Evolutionary conservation across 768 basidiomycete species (phyloP).

Genomic region (Tulasnella sp.): DNA sequence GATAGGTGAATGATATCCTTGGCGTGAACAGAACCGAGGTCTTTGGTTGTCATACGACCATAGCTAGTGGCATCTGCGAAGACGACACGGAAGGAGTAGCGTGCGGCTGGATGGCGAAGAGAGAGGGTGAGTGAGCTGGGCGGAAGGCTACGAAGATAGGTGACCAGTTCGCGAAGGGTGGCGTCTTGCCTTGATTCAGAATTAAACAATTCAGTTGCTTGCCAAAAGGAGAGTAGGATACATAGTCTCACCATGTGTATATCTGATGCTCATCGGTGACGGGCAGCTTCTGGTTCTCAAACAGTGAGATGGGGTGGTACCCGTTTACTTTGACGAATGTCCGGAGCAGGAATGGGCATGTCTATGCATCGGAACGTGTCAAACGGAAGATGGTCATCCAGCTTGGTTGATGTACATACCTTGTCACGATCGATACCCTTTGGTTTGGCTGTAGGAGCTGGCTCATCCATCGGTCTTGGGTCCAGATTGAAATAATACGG

Average conservation of each 20-base stretch:
- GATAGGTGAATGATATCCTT: slow-evolving; percentile 57
- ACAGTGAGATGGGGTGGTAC: slow-evolving; percentile 61
- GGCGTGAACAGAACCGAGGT: slow-evolving; percentile 70
- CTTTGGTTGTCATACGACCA: slow-evolving; percentile 63
- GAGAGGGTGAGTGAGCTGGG: slow-evolving; percentile 45
- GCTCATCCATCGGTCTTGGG: too few relatives aligned
- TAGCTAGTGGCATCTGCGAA: slow-evolving; percentile 51
- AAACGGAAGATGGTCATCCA: too few relatives aligned
- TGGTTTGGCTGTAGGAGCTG: too few relatives aligned
- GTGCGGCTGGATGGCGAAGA: slow-evolving; percentile 70
- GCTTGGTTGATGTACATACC: too few relatives aligned
- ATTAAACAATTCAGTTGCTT: background rate
- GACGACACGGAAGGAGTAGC: slow-evolving; percentile 69
- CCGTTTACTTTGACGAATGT: slow-evolving; percentile 72
- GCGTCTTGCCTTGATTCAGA: slow-evolving; percentile 56
- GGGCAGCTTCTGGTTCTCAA: slow-evolving; percentile 67
- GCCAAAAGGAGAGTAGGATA: too few relatives aligned
- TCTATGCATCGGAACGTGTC: slow-evolving; percentile 32
- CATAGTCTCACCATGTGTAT: slow-evolving; percentile 58
- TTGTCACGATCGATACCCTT: too few relatives aligned
- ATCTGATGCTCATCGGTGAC: slow-evolving; percentile 74
- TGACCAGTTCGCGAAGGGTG: slow-evolving; percentile 66
- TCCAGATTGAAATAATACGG: too few relatives aligned
- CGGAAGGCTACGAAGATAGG: slow-evolving; percentile 60
- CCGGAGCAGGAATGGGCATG: slow-evolving; percentile 69